Evolutionary conservation across 352 stramenopile species (phyloP).

Genomic region (Phytophthora nicotianae): DNA sequence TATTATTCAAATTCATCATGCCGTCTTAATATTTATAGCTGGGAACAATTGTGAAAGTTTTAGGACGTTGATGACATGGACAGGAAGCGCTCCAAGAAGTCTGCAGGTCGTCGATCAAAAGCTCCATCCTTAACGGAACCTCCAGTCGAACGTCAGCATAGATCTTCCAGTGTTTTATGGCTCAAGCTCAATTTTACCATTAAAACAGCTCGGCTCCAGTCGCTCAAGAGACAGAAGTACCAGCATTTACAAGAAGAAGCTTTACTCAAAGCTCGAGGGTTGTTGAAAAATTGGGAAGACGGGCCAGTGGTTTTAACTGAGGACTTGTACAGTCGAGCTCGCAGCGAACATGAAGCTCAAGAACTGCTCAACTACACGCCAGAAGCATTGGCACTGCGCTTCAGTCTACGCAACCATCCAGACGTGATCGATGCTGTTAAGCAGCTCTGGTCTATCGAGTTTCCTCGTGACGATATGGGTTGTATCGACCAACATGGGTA

Average conservation of each 20-base stretch:
- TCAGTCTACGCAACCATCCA: constrained; percentile 67
- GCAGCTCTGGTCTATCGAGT: constrained; percentile 64
- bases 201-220: constrained; percentile 63
- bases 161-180: constrained; percentile 56
- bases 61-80: constrained; percentile 1
- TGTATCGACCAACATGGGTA: constrained; percentile 69
- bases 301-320: constrained; percentile 61
- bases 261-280: constrained; percentile 54
- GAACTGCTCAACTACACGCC: constrained; percentile 75
- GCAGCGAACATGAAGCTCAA: constrained; percentile 47
- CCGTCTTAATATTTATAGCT: constrained; percentile 27
- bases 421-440: constrained; percentile 50
- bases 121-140: constrained; percentile 1
- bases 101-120: constrained; percentile 6
- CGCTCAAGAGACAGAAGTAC: constrained; percentile 74
- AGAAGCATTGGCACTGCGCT: constrained; percentile 65
- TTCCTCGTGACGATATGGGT: constrained; percentile 55
- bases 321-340: constrained; percentile 59
- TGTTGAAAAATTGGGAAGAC: constrained; percentile 77
- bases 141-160: constrained; percentile 28
- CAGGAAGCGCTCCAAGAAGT: constrained; percentile 24
- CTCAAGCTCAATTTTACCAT: constrained; percentile 81
- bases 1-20: constrained; percentile 22
- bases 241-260: constrained; percentile 76
- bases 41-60: neutral